Percentiles rank a stretch among this genome's conserved stretches.
These are phyloP conservation scores for Claviceps spartinae DNA, from an alignment of 2,329 filamentous ascomycete genomes.

Conservation along the genomic window DNA sequence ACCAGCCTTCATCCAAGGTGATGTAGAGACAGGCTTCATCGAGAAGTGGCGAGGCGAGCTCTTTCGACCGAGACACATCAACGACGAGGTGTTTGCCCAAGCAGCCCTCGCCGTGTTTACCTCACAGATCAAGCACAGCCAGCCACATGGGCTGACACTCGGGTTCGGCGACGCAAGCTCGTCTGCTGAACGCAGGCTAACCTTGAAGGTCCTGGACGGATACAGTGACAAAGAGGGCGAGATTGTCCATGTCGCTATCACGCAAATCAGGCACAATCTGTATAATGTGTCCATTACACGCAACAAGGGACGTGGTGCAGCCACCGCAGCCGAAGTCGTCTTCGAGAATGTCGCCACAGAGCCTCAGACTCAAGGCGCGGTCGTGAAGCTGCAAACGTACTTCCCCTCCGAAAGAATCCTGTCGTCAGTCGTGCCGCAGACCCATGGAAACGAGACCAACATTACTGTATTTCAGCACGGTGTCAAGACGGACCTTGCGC, in stretches of 20 bases:
- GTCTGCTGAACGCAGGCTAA: conserved; percentile 31
- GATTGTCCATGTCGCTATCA: conserved; percentile 39
- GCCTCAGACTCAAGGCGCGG: conserved; percentile 15
- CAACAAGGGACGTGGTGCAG: conserved; percentile 22
- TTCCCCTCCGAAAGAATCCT: conserved; percentile 71
- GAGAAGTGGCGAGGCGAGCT: conserved; percentile 73
- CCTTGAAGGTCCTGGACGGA: conserved; percentile 45
- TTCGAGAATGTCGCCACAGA: conserved; percentile 34
- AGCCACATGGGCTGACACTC: conserved; percentile 36
- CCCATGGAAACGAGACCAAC: conserved; percentile 39
- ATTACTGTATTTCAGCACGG: conserved; percentile 68
- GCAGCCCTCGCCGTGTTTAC: conserved; percentile 65
- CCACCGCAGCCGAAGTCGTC: conserved; percentile 10
- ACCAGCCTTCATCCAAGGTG: conserved; percentile 67
- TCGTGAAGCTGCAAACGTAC: conserved; percentile 35
- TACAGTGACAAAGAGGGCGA: conserved; percentile 50
- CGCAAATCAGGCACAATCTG: conserved; percentile 32
- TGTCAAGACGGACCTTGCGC: conserved; percentile 41
- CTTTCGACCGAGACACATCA: conserved; percentile 49
- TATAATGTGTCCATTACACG: conserved; percentile 34
- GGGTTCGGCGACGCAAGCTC: conserved; percentile 37
- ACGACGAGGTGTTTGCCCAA: conserved; percentile 70
- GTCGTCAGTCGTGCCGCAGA: conserved; percentile 57
- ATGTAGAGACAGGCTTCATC: conserved; percentile 94
- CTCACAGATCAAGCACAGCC: conserved; percentile 26